Evolutionary conservation across 2,329 filamentous ascomycete species (phyloP).

Genomic region (Plectosphaerella cucumerina): DNA sequence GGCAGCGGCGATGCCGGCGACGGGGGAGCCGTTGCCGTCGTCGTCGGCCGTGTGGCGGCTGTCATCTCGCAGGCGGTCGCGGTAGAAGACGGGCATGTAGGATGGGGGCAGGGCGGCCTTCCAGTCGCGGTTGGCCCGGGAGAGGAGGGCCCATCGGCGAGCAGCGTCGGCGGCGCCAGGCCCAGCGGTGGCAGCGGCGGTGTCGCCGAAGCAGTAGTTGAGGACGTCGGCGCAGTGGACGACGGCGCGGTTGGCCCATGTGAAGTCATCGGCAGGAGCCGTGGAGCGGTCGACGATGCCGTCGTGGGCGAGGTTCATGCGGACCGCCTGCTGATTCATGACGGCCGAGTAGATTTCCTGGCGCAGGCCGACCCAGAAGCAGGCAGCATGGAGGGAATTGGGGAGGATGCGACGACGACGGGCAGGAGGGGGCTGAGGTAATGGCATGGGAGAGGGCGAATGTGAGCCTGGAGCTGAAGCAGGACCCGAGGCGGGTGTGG

Average conservation of each 20-base stretch:
- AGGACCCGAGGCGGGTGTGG: neutral
- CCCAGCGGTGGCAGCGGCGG: conserved; percentile 15
- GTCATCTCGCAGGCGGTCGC: conserved; percentile 15
- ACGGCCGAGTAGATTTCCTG: conserved; percentile 58
- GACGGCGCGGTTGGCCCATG: conserved; percentile 60
- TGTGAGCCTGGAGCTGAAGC: conserved; percentile 39
- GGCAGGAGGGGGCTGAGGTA: neutral
- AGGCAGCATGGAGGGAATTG: conserved; percentile 41
- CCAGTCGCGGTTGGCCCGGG: conserved; percentile 13
- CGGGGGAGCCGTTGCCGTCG: conserved; percentile 27
- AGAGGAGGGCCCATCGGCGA: conserved; percentile 10
- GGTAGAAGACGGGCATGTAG: conserved; percentile 14
- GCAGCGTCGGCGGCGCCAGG: neutral
- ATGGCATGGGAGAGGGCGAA: neutral
- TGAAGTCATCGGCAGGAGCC: conserved; percentile 42
- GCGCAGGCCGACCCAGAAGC: conserved; percentile 54
- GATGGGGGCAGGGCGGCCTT: conserved; percentile 11
- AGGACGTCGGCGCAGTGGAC: conserved; percentile 60
- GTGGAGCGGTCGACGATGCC: conserved; percentile 47
- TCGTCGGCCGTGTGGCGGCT: conserved; percentile 5
- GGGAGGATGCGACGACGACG: conserved; percentile 19
- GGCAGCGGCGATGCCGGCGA: conserved; percentile 15
- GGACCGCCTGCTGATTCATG: conserved; percentile 40
- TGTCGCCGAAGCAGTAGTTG: conserved; percentile 54
- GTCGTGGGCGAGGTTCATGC: conserved; percentile 42